phyloP scores from a whole-genome alignment of 345 rosid species.

The Melaleuca alternifolia region DNA sequence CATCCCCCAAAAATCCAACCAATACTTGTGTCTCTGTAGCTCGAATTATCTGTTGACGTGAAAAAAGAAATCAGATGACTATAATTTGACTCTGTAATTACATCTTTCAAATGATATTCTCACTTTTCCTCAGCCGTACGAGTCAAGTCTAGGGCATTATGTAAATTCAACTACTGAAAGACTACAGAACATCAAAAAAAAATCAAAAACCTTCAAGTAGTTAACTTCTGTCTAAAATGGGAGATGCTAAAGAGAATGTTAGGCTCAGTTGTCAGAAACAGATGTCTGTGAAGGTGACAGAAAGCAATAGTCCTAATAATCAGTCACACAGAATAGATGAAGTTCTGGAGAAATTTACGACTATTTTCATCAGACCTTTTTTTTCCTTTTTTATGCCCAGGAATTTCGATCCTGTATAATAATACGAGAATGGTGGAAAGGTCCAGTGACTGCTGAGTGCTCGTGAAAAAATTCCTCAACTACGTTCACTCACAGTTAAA shows the following conservation, averaged over 20 bases:
- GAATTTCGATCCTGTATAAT: not conserved
- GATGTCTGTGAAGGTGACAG: not conserved
- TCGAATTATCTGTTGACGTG: conserved; percentile 35
- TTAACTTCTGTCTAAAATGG: not conserved
- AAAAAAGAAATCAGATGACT: not conserved
- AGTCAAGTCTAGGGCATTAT: not conserved
- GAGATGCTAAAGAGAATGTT: not conserved
- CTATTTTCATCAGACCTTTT: not conserved
- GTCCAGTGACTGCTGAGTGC: not conserved
- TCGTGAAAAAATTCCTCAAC: not conserved
- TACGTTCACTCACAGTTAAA: not conserved
- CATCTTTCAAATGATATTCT: not conserved
- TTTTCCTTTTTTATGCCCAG: not conserved
- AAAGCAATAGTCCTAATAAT: not conserved
- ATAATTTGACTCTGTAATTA: not conserved
- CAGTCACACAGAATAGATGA: not conserved
- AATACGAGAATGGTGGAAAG: not conserved
- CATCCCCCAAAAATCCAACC: conserved; percentile 50
- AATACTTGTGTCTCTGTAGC: conserved; percentile 72
- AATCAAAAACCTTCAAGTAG: not conserved
- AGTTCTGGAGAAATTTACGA: not conserved
- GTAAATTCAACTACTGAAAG: not conserved
- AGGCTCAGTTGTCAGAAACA: not conserved
- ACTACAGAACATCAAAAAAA: not conserved
- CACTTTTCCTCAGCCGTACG: not conserved